Evolutionary conservation across 1,284 basidiomycete species (phyloP).

Genomic region (Neolentinus lepideus): DNA sequence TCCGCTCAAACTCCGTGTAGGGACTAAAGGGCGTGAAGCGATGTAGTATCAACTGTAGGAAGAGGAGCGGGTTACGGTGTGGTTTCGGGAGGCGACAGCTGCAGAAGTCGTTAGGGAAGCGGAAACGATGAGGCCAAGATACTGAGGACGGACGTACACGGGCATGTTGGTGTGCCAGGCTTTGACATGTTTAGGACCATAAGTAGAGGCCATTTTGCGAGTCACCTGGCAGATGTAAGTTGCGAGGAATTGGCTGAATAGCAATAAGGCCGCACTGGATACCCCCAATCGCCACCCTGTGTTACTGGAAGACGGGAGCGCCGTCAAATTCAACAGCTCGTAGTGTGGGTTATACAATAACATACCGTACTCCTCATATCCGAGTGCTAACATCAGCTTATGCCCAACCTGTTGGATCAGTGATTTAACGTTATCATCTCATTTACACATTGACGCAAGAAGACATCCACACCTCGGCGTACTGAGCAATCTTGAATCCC

Average conservation of each 20-base stretch:
- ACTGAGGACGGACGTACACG: conserved; percentile 11
- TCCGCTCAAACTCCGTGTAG: conserved; percentile 5
- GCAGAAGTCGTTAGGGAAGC: background rate
- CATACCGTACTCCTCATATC: conserved; percentile 22
- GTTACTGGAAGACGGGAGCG: conserved; percentile 7
- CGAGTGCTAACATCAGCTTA: conserved; percentile 17
- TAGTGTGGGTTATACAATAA: conserved; percentile 1
- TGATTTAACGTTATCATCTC: background rate
- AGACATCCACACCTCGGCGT: conserved; percentile 12
- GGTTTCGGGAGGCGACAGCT: background rate
- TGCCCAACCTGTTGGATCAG: conserved; percentile 9
- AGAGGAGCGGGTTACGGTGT: background rate
- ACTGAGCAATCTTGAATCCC: conserved; percentile 23
- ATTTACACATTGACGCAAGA: background rate
- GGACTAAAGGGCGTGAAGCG: conserved; percentile 5
- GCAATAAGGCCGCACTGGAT: conserved; percentile 6
- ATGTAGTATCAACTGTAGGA: background rate
- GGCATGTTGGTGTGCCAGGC: conserved; percentile 21
- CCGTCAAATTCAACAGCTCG: conserved; percentile 1
- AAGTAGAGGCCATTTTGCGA: conserved; percentile 8
- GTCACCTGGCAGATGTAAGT: conserved; percentile 5
- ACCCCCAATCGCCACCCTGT: conserved; percentile 18
- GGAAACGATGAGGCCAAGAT: background rate
- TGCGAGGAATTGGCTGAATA: background rate
- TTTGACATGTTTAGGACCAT: conserved; percentile 13